Evolutionary conservation across 805 yeast genomes (phyloP).

Genomic region (Candida ipomoeae): DNA sequence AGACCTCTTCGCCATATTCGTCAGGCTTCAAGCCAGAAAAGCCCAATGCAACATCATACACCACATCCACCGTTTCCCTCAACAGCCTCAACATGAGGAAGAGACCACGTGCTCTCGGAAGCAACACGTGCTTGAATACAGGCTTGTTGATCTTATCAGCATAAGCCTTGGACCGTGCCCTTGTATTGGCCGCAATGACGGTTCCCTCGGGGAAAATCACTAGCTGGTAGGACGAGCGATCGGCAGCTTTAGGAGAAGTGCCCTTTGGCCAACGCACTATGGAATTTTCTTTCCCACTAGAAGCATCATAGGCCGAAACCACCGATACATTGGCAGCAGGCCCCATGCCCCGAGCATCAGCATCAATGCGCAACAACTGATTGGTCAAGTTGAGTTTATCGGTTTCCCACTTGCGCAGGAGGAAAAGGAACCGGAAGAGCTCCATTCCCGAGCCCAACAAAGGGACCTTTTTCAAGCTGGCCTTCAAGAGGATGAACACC

Average conservation of each 20-base stretch:
- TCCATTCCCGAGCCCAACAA: conserved; percentile 83
- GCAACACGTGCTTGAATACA: conserved; percentile 56
- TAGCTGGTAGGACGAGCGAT: conserved; percentile 46
- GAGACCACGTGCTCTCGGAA: conserved; percentile 85
- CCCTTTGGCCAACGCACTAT: conserved; percentile 32
- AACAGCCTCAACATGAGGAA: conserved; percentile 60
- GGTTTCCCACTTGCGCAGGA: conserved; percentile 80
- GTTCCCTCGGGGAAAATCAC: conserved; percentile 95
- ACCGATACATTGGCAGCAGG: conserved; percentile 41
- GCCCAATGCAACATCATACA: conserved; percentile 82
- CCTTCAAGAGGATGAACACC: conserved; percentile 73
- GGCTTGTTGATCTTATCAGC: conserved; percentile 49
- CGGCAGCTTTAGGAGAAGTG: neutral
- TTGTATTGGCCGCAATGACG: conserved; percentile 66
- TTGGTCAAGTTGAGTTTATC: conserved; percentile 61
- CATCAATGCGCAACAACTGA: conserved; percentile 54
- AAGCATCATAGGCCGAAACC: conserved; percentile 17
- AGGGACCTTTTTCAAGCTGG: conserved; percentile 64
- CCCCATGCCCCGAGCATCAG: conserved; percentile 55
- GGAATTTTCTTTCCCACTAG: neutral
- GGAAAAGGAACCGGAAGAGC: conserved; percentile 69
- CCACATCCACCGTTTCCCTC: conserved; percentile 46
- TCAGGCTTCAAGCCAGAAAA: conserved; percentile 64
- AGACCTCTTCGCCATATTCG: conserved; percentile 75
- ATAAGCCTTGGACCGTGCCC: conserved; percentile 51